Evolutionary conservation across 2,329 filamentous ascomycete species (phyloP).

Genomic region (Lachnellula hyalina): DNA sequence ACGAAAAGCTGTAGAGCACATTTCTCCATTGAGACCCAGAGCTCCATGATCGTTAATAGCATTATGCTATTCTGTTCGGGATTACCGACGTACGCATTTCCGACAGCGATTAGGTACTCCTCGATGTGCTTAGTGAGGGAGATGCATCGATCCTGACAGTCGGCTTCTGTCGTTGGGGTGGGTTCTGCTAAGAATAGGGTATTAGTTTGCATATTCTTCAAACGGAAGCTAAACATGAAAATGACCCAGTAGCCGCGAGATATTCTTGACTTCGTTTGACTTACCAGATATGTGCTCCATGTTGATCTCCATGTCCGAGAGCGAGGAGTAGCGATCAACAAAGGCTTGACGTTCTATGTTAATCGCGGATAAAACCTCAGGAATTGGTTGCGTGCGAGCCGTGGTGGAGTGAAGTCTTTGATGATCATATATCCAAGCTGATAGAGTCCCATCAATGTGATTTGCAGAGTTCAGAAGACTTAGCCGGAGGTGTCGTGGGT

Average conservation of each 20-base stretch:
- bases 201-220: no score
- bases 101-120: constrained; percentile 32
- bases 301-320: constrained; percentile 18
- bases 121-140: constrained; percentile 32
- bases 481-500: constrained; percentile 31
- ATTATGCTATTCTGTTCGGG: constrained; percentile 46
- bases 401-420: background rate
- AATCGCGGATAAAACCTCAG: background rate
- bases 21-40: constrained; percentile 54
- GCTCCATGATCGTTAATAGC: constrained; percentile 49
- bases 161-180: background rate
- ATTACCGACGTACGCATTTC: constrained; percentile 37
- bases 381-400: background rate
- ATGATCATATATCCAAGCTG: background rate
- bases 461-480: constrained; percentile 32
- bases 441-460: background rate
- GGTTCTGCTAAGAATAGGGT: background rate
- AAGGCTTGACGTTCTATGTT: constrained; percentile 10
- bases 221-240: no score
- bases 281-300: constrained; percentile 6
- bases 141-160: constrained; percentile 23
- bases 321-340: constrained; percentile 21
- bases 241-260: background rate
- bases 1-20: constrained; percentile 37
- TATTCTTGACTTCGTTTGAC: background rate